Evolutionary conservation across 2,329 filamentous ascomycete genomes (phyloP).

Genomic region (Penicillium sp.): DNA sequence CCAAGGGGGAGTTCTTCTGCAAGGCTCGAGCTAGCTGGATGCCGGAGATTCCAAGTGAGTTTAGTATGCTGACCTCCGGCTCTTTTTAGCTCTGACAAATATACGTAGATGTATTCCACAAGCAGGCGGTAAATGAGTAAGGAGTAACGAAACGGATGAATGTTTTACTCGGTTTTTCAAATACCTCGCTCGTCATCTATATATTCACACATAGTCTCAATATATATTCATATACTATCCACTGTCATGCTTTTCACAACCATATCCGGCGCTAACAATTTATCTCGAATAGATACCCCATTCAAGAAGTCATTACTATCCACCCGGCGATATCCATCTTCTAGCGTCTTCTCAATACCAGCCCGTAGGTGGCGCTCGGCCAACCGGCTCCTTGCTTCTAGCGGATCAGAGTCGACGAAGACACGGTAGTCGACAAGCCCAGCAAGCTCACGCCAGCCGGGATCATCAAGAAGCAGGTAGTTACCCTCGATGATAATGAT

Average conservation of each 20-base stretch:
- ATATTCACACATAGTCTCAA: not conserved
- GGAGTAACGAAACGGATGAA: not conserved
- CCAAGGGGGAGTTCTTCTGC: conserved; percentile 58
- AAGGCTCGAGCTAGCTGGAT: conserved; percentile 50
- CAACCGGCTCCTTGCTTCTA: conserved; percentile 38
- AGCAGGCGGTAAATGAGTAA: conserved; percentile 47
- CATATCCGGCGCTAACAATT: conserved; percentile 28
- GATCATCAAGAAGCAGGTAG: conserved; percentile 28
- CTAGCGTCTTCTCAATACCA: conserved; percentile 42
- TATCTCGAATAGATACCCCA: conserved; percentile 29
- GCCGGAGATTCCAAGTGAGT: conserved; percentile 48
- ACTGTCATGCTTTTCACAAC: conserved; percentile 25
- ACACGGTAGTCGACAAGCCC: conserved; percentile 42
- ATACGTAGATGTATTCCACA: conserved; percentile 45
- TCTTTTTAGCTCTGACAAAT: conserved; percentile 8
- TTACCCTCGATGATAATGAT: conserved; percentile 25
- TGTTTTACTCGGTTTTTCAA: not conserved
- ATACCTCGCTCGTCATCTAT: not conserved
- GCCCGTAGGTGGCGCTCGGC: conserved; percentile 41
- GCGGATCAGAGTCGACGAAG: conserved; percentile 42
- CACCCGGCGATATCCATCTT: conserved; percentile 36
- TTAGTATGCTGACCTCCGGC: not conserved
- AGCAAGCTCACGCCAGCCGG: conserved; percentile 35
- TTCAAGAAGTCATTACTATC: conserved; percentile 42
- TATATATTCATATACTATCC: not conserved